A percentile compares a stretch with the other conserved stretches of the same genome.
Evolutionary conservation across 768 basidiomycete species (phyloP).

Genomic region (Suillus sp.): DNA sequence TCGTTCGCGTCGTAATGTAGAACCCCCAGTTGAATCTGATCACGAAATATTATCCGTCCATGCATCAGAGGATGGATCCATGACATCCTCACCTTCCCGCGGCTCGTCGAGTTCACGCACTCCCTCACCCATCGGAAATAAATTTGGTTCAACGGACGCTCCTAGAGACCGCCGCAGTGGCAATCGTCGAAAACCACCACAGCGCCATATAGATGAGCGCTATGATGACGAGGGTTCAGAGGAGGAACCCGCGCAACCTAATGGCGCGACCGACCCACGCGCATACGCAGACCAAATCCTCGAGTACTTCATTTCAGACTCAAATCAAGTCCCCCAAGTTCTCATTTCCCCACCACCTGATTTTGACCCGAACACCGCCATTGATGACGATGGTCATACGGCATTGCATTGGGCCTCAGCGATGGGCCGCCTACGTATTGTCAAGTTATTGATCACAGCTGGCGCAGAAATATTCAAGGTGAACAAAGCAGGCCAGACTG

Average conservation of each 20-base stretch:
- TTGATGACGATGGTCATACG: constrained; percentile 98
- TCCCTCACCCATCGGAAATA: constrained; percentile 78
- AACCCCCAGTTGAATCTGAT: constrained; percentile 59
- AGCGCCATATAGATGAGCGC: constrained; percentile 48
- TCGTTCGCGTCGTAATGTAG: constrained; percentile 57
- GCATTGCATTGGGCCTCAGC: constrained; percentile 98
- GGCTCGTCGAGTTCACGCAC: constrained; percentile 89
- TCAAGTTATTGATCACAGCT: constrained; percentile 89
- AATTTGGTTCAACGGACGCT: constrained; percentile 34
- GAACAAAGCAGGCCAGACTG: constrained; percentile 95
- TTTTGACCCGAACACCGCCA: constrained; percentile 94
- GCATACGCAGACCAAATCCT: constrained; percentile 95
- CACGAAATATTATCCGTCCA: constrained; percentile 65
- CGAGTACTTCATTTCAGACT: constrained; percentile 98
- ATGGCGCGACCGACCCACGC: constrained; percentile 55
- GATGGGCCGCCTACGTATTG: constrained; percentile 96
- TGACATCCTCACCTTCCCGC: constrained; percentile 88
- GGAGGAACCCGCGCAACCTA: constrained; percentile 40
- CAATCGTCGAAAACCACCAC: constrained; percentile 49
- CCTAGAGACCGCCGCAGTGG: constrained; percentile 36
- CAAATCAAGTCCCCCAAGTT: constrained; percentile 84
- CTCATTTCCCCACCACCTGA: constrained; percentile 86
- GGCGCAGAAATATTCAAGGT: constrained; percentile 97
- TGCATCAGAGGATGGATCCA: constrained; percentile 84
- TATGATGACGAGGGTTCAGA: constrained; percentile 47